A percentile compares a stretch with the other conserved stretches of the same genome.
Evolutionary conservation across 768 basidiomycete genomes (phyloP).

Genomic region (Chlorophyllum brunneum): DNA sequence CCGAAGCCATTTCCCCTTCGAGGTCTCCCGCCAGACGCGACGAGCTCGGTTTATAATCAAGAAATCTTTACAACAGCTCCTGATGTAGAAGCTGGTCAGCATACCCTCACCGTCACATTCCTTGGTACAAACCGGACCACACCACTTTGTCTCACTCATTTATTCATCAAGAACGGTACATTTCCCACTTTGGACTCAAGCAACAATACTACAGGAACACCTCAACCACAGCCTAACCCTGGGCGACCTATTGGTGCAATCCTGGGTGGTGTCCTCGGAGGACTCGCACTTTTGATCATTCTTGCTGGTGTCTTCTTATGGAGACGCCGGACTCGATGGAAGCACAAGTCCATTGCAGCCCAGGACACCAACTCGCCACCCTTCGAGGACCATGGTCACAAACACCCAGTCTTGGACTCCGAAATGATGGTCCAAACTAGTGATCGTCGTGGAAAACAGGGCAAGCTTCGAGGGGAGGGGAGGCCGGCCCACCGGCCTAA

Average conservation of each 20-base stretch:
- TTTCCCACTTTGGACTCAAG: background rate
- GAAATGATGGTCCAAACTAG: too few species aligned
- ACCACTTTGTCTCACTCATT: slow-evolving; percentile 23
- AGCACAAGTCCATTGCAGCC: too few species aligned
- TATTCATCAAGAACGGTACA: slow-evolving; percentile 20
- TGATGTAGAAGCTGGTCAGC: slow-evolving; percentile 15
- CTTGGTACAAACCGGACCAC: slow-evolving; percentile 18
- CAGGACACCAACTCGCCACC: too few species aligned
- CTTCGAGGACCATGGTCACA: too few species aligned
- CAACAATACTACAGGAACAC: background rate
- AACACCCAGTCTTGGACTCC: too few species aligned
- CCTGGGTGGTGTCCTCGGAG: background rate
- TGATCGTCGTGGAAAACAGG: too few species aligned
- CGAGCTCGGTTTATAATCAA: slow-evolving; percentile 20
- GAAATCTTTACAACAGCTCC: slow-evolving; percentile 24
- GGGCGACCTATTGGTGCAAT: too few species aligned
- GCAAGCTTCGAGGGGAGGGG: too few species aligned
- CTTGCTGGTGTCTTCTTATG: background rate
- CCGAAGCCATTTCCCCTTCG: slow-evolving; percentile 18
- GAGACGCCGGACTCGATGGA: too few species aligned
- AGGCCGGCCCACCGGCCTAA: too few species aligned
- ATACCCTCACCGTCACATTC: slow-evolving; percentile 20
- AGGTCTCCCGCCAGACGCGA: slow-evolving; percentile 14
- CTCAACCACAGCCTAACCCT: too few species aligned
- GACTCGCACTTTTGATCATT: background rate